Base-by-base conservation (phyloP, 2,329 filamentous ascomycete species). In the Colletotrichum sp. region DNA sequence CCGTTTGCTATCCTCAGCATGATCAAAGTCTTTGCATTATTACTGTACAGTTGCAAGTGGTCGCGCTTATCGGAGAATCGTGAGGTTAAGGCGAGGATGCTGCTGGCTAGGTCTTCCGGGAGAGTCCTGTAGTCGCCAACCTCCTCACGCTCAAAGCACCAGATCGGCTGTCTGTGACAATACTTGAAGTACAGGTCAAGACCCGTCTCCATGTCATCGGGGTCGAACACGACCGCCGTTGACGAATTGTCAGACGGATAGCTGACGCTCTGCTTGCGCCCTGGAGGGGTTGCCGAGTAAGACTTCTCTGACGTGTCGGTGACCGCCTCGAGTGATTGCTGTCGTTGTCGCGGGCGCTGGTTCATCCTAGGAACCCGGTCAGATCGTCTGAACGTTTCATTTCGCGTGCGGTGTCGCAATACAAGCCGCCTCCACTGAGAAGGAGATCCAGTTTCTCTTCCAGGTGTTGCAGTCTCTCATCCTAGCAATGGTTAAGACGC, bases 391-490 rank as follows among this genome's bases (percentile, higher is more conserved):
- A 73, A 74, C 49, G 70, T 32, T 64, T 64, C 39, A 52, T 72
- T 60, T 59, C 57, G 70, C 59, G 66, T 63, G 59, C 52, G 76
- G 78, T 64, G 77, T 78, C 55, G 69, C 76, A 72, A 77, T 82
- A 85, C 83, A 82, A 79, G 74, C 74, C 74, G 80, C 81, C 85
- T 70, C 87, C 87, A 64, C 83, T 89, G 24, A 90, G 81, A 69
- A 90, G 83, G 74, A 87, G 85, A 80, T 90, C 88, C 63, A 90
- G 84, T 79, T 90, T 90, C 81, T 89, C 88, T 81, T 90, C 88
- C 55, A 90, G 78, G 67, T 87, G 86, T 16, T 87, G 87, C n/a
- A 90, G 82, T 77, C 88, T 84, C 79, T 90, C 88, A 77, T 88
- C 87, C 88, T 90, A 28, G n/a, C 24, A 7, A 28, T 9, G 63